phyloP scores from a whole-genome alignment of 352 stramenopile genomes.

The Pythium aquatile region DNA sequence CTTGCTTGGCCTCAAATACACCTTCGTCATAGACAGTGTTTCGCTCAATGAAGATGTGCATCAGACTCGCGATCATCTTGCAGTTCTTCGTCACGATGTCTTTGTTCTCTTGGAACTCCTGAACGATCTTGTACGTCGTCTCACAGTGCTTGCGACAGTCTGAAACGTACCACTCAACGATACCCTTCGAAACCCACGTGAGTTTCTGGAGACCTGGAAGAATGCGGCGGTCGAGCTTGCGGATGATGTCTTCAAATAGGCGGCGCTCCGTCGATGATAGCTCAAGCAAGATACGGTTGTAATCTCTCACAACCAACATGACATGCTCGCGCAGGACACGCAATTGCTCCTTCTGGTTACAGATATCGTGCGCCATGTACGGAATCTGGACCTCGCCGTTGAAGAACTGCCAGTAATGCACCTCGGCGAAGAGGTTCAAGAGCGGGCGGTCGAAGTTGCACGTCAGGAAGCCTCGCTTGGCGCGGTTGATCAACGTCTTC shows the following conservation, averaged over 20 bases:
- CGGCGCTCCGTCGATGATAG: conserved; percentile 87
- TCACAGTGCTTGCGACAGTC: conserved; percentile 90
- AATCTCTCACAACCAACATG: conserved; percentile 94
- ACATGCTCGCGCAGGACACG: conserved; percentile 91
- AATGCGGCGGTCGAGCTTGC: conserved; percentile 92
- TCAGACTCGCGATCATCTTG: conserved; percentile 84
- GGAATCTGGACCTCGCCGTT: conserved; percentile 93
- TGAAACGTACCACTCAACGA: conserved; percentile 91
- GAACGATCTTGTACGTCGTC: conserved; percentile 86
- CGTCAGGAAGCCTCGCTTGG: conserved; percentile 86
- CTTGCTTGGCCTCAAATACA: conserved; percentile 92
- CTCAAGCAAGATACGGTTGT: conserved; percentile 94
- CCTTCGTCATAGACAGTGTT: conserved; percentile 93
- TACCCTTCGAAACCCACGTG: conserved; percentile 91
- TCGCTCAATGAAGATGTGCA: conserved; percentile 93
- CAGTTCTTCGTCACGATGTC: conserved; percentile 86
- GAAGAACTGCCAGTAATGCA: conserved; percentile 91
- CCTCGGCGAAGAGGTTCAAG: conserved; percentile 91
- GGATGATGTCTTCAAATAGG: conserved; percentile 94
- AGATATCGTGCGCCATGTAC: conserved; percentile 95
- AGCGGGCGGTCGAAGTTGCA: conserved; percentile 95
- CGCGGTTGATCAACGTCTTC: conserved; percentile 75
- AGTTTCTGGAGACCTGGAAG: conserved; percentile 92
- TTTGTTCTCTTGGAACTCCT: conserved; percentile 90
- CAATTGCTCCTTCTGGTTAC: conserved; percentile 92